These are phyloP conservation scores for Camelina laxa DNA, from an alignment of 345 rosid species.

Conservation along the genomic window DNA sequence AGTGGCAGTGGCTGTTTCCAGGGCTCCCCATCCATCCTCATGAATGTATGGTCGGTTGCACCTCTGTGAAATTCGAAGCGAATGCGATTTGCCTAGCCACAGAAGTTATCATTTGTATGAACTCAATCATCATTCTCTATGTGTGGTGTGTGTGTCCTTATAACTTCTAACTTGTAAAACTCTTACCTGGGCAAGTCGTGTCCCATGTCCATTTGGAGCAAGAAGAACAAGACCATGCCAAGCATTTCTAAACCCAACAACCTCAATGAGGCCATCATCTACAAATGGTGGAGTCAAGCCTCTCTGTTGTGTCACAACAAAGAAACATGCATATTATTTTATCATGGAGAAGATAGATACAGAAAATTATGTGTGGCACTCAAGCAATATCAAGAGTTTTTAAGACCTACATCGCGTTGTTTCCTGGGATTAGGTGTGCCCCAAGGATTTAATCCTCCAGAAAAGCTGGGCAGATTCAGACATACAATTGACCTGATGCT, in stretches of 20 bases:
- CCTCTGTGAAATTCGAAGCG: conserved; percentile 89
- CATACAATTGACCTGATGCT: conserved; percentile 78
- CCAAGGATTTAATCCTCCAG: conserved; percentile 97
- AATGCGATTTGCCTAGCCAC: conserved; percentile 72
- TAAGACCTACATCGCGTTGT: conserved; percentile 53
- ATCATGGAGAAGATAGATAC: background rate
- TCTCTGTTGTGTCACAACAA: conserved; percentile 56
- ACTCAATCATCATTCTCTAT: conserved; percentile 17
- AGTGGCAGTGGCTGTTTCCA: conserved; percentile 93
- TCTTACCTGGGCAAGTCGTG: conserved; percentile 63
- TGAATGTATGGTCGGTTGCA: conserved; percentile 73
- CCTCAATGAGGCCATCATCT: conserved; percentile 82
- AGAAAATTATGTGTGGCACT: conserved; percentile 3
- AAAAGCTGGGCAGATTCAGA: conserved; percentile 95
- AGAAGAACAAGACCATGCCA: conserved; percentile 94
- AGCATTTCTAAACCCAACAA: conserved; percentile 96
- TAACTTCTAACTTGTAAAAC: conserved; percentile 13
- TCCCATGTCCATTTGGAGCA: conserved; percentile 91
- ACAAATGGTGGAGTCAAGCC: conserved; percentile 83
- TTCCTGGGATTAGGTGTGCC: conserved; percentile 75
- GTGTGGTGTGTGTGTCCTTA: background rate
- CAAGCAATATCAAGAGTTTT: background rate
- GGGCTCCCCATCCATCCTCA: conserved; percentile 98
- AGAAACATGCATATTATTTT: conserved; percentile 1
- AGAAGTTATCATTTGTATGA: conserved; percentile 18